Evolutionary conservation across 2,329 filamentous ascomycete genomes (phyloP).

Genomic region (Calonectria pseudoturangicola): DNA sequence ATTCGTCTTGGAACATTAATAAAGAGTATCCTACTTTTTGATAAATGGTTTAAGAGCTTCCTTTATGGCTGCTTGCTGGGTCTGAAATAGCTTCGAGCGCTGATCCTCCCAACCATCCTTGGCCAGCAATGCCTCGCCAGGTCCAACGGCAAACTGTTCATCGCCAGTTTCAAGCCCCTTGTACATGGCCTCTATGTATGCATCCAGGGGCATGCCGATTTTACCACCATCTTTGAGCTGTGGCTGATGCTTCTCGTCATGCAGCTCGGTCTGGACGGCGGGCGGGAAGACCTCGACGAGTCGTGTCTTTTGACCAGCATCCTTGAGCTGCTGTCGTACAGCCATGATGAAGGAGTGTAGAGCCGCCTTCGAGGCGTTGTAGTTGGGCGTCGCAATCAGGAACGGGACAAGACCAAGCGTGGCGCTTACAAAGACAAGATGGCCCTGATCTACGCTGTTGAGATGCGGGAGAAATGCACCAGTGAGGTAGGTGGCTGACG

Average conservation of each 20-base stretch:
- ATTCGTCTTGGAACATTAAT: too few relatives aligned
- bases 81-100: slow-evolving; percentile 42
- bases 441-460: slow-evolving; percentile 32
- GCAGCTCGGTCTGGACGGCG: slow-evolving; percentile 50
- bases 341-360: slow-evolving; percentile 49
- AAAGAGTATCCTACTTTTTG: neutral
- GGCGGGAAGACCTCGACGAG: slow-evolving; percentile 51
- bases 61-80: slow-evolving; percentile 35
- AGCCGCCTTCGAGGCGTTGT: slow-evolving; percentile 50
- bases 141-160: slow-evolving; percentile 47
- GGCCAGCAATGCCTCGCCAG: slow-evolving; percentile 40
- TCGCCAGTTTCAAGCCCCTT: slow-evolving; percentile 36
- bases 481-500: slow-evolving; percentile 45
- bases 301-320: slow-evolving; percentile 38
- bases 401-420: slow-evolving; percentile 43
- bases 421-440: slow-evolving; percentile 45
- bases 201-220: slow-evolving; percentile 60
- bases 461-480: slow-evolving; percentile 49
- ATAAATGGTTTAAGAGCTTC: slow-evolving; percentile 14
- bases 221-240: slow-evolving; percentile 41
- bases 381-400: slow-evolving; percentile 46
- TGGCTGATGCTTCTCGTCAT: slow-evolving; percentile 46
- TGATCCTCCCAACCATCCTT: slow-evolving; percentile 45
- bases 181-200: slow-evolving; percentile 64
- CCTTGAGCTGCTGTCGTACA: slow-evolving; percentile 44